A percentile compares a stretch with the other conserved stretches of the same genome.
phyloP scores from a whole-genome alignment of 1,284 basidiomycete genomes.

The Ustilago shanxiensis region DNA sequence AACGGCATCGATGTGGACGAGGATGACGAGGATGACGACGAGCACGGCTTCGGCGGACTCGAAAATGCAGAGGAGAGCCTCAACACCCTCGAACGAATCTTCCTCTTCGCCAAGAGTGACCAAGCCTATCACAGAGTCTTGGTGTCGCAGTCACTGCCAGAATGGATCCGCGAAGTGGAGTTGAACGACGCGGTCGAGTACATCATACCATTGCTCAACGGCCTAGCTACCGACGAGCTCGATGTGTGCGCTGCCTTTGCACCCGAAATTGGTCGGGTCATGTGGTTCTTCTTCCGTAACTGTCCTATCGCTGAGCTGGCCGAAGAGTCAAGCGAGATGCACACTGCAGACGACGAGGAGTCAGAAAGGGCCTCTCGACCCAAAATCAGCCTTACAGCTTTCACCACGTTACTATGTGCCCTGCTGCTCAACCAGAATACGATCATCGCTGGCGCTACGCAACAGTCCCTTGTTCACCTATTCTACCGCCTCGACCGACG shows the following conservation, averaged over 20 bases:
- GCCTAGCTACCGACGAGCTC: constrained; percentile 91
- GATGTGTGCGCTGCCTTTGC: constrained; percentile 91
- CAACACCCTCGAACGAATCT: constrained; percentile 90
- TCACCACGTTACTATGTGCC: constrained; percentile 91
- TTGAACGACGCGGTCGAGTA: constrained; percentile 93
- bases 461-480: constrained; percentile 83
- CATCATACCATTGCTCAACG: constrained; percentile 87
- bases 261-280: constrained; percentile 81
- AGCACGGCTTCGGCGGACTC: constrained; percentile 24
- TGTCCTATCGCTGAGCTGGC: constrained; percentile 61
- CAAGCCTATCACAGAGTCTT: constrained; percentile 85
- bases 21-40: constrained; percentile 27
- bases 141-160: constrained; percentile 73
- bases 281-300: constrained; percentile 95
- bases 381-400: constrained; percentile 82
- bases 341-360: constrained; percentile 40
- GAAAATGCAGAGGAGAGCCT: constrained; percentile 63
- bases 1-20: constrained; percentile 9
- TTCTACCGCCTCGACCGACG: constrained; percentile 73
- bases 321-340: constrained; percentile 44
- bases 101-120: constrained; percentile 88
- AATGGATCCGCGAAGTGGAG: constrained; percentile 72
- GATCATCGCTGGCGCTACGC: constrained; percentile 80
- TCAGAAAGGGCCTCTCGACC: constrained; percentile 69
- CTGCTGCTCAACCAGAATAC: constrained; percentile 85